Percentiles rank a stretch among this genome's conserved stretches.
Conservation (phyloP, 2,329 filamentous ascomycete genomes). For the Phialophora verrucosa region DNA sequence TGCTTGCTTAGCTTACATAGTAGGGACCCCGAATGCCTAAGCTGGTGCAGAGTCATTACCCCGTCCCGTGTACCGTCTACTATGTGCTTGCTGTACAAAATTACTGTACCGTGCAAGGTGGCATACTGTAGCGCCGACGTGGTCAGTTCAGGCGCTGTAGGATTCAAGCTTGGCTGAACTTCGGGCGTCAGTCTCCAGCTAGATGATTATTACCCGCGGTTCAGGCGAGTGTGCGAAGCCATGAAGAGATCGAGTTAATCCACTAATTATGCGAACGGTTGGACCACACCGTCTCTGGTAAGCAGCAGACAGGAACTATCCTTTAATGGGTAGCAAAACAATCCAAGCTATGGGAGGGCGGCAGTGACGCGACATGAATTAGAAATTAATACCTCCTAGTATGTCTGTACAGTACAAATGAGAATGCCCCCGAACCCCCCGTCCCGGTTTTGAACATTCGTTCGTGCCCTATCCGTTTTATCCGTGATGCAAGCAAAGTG, state of each 20-base stretch:
- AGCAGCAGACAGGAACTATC: not conserved
- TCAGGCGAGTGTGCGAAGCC: slow-evolving; percentile 12
- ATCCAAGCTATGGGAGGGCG: not conserved
- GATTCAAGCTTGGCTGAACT: slow-evolving; percentile 5
- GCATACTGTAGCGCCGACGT: not conserved
- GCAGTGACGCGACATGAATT: not conserved
- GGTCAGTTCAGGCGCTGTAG: not conserved
- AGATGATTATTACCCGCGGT: not conserved
- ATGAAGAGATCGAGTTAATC: not conserved
- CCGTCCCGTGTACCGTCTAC: too few relatives aligned
- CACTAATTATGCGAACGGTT: not conserved
- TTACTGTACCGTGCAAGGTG: not conserved
- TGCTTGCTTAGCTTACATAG: too few relatives aligned
- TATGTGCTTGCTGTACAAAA: too few relatives aligned
- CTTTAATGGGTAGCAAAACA: not conserved
- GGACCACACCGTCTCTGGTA: not conserved
- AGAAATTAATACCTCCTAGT: not conserved
- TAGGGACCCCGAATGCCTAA: too few relatives aligned
- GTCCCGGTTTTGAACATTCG: not conserved
- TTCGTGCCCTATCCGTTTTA: not conserved
- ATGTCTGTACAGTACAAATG: not conserved
- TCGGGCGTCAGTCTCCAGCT: not conserved
- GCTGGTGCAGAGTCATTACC: too few relatives aligned
- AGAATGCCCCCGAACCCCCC: not conserved
- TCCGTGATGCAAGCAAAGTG: not conserved